phyloP scores from a whole-genome alignment of 2,329 filamentous ascomycete genomes.

The Mycocentrospora acerina region DNA sequence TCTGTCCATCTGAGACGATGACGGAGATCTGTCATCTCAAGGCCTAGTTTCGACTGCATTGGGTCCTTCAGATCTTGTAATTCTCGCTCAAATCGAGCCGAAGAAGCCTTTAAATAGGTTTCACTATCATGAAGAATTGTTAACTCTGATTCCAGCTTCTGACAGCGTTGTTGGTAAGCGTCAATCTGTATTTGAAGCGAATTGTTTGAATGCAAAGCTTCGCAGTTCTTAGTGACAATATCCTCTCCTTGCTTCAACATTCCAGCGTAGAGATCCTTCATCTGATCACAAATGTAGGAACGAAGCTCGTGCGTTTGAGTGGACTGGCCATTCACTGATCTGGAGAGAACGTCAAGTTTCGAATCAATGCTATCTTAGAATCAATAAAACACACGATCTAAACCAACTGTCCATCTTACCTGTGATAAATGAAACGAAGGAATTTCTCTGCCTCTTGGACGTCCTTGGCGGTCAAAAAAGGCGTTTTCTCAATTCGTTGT shows the following conservation, averaged over 20 bases:
- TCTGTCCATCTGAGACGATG: slow-evolving; percentile 10
- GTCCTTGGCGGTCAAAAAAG: slow-evolving; percentile 22
- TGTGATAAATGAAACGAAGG: slow-evolving; percentile 22
- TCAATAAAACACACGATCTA: slow-evolving; percentile 1
- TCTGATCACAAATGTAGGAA: slow-evolving; percentile 13
- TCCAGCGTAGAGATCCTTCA: slow-evolving; percentile 16
- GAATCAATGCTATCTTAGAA: slow-evolving; percentile 16
- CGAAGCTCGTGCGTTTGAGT: slow-evolving; percentile 9
- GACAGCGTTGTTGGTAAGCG: slow-evolving; percentile 13
- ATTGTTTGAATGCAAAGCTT: slow-evolving; percentile 14
- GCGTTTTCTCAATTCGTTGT: slow-evolving; percentile 14
- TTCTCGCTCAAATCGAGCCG: slow-evolving; percentile 17
- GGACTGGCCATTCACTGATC: slow-evolving; percentile 1
- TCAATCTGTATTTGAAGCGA: slow-evolving; percentile 18
- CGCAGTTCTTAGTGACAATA: slow-evolving; percentile 14
- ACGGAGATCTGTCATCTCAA: slow-evolving; percentile 11
- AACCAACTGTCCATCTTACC: slow-evolving; percentile 15
- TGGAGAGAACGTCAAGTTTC: slow-evolving; percentile 14
- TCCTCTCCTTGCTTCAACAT: slow-evolving; percentile 23
- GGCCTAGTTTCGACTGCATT: slow-evolving; percentile 4
- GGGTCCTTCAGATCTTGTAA: slow-evolving; percentile 10
- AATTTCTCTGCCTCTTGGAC: slow-evolving; percentile 24
- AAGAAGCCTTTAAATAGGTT: slow-evolving; percentile 7
- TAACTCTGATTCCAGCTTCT: slow-evolving; percentile 13
- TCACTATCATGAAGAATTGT: slow-evolving; percentile 11